A percentile compares a stretch with the other conserved stretches of the same genome.
These are phyloP conservation scores for Yamadazyma songkhlaensis DNA, from an alignment of 1,139 yeast species.

Conservation along the genomic window DNA sequence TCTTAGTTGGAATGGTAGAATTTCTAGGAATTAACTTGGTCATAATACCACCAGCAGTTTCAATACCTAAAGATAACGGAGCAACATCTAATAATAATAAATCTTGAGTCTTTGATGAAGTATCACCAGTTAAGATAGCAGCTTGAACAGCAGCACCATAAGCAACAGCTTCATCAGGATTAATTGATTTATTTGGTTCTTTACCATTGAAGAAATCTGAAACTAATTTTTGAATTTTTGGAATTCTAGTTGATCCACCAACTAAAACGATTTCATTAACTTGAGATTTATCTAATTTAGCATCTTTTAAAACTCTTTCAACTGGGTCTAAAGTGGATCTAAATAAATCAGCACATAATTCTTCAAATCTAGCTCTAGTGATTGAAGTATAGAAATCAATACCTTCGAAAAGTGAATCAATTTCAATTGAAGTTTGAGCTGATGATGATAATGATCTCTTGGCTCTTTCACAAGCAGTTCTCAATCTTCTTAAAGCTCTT, in stretches of 20 bases:
- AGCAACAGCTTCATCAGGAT: constrained; percentile 45
- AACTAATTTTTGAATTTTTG: constrained; percentile 42
- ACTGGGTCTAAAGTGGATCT: constrained; percentile 43
- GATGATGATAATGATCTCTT: constrained; percentile 40
- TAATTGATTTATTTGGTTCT: constrained; percentile 43
- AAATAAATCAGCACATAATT: constrained; percentile 41
- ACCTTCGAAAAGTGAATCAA: constrained; percentile 39
- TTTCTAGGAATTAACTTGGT: constrained; percentile 93
- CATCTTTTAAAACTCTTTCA: constrained; percentile 41
- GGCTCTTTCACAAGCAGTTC: constrained; percentile 43
- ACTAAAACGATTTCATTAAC: constrained; percentile 39
- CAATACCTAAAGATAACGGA: constrained; percentile 92
- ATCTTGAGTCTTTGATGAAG: constrained; percentile 74
- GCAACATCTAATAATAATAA: constrained; percentile 85
- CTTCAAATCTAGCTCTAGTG: constrained; percentile 45
- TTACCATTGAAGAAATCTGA: constrained; percentile 45
- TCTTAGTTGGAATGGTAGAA: constrained; percentile 92
- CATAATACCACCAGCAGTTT: constrained; percentile 97
- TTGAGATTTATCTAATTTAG: constrained; percentile 39
- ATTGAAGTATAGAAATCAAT: constrained; percentile 40
- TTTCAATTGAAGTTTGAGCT: constrained; percentile 41
- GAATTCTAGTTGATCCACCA: constrained; percentile 46
- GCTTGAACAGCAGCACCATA: constrained; percentile 47
- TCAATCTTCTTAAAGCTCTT: constrained; percentile 40
- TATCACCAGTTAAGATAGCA: constrained; percentile 72